Conservation (phyloP, 495 filamentous ascomycete species). For the Jackrogersella multiformis region DNA sequence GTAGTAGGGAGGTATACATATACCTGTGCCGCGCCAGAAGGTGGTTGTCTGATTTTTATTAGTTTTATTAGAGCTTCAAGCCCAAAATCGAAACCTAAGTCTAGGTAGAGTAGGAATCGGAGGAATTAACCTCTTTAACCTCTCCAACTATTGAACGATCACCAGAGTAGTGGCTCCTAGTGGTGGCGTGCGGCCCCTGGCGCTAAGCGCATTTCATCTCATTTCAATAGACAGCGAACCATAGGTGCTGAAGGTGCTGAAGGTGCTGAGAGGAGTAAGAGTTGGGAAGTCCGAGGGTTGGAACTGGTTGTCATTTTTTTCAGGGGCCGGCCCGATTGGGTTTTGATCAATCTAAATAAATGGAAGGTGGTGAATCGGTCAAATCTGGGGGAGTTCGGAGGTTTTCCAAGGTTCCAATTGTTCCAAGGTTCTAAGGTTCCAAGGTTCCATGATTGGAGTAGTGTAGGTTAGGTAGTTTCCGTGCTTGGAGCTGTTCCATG, state of each 20-base stretch:
- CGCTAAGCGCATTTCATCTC: constrained; percentile 31
- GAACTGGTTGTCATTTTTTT: not conserved
- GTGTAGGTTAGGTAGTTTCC: too few relatives aligned
- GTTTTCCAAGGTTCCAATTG: constrained; percentile 28
- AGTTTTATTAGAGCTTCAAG: not conserved
- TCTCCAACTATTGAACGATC: too few relatives aligned
- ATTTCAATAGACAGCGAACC: constrained; percentile 9
- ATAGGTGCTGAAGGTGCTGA: too few relatives aligned
- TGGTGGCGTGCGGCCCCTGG: constrained; percentile 28
- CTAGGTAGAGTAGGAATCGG: too few relatives aligned
- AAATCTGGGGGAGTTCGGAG: constrained; percentile 42
- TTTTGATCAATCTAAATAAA: constrained; percentile 35
- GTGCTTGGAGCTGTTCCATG: constrained; percentile 29
- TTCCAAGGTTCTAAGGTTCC: too few relatives aligned
- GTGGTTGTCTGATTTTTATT: too few relatives aligned
- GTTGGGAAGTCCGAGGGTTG: not conserved
- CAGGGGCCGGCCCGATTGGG: constrained; percentile 43
- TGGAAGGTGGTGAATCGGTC: constrained; percentile 38
- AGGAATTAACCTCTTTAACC: not conserved
- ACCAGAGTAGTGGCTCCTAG: too few relatives aligned
- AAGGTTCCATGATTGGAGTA: too few relatives aligned
- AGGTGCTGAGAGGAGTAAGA: constrained; percentile 8
- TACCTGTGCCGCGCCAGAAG: too few relatives aligned
- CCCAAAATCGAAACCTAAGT: constrained; percentile 1
- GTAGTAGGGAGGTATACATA: not conserved